A percentile compares a stretch with the other conserved stretches of the same genome.
phyloP scores from a whole-genome alignment of 1,284 basidiomycete genomes.

The Microstroma glucosiphilum region DNA sequence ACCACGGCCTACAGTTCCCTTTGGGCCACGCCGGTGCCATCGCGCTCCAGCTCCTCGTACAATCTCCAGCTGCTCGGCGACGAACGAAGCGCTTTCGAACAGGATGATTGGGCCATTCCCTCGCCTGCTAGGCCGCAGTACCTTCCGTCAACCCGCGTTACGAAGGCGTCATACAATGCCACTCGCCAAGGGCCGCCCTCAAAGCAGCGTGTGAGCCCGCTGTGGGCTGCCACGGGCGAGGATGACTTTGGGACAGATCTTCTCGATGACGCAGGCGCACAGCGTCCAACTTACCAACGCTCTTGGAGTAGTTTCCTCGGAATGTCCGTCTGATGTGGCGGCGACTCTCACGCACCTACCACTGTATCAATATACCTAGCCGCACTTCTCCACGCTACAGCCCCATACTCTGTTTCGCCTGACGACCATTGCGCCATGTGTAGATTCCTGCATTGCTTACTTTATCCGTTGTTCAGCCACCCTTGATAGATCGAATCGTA shows the following conservation, averaged over 20 bases:
- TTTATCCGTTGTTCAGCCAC: too few relatives aligned
- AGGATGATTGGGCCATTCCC: background rate
- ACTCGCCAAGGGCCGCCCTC: background rate
- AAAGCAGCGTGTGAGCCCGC: background rate
- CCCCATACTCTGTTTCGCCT: too few relatives aligned
- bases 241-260: background rate
- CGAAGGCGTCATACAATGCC: background rate
- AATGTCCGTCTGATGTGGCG: background rate
- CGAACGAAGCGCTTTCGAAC: constrained; percentile 1
- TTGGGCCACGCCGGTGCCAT: background rate
- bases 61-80: constrained; percentile 7
- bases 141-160: background rate
- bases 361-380: too few relatives aligned
- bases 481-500: too few relatives aligned
- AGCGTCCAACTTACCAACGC: background rate
- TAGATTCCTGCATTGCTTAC: too few relatives aligned
- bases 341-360: too few relatives aligned
- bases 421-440: too few relatives aligned
- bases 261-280: background rate
- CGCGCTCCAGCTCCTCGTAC: background rate
- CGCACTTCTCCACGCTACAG: too few relatives aligned
- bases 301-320: background rate
- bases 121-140: background rate
- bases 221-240: background rate
- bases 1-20: constrained; percentile 4